A percentile compares a stretch with the other conserved stretches of the same genome.
Conservation (phyloP, 345 rosid genomes). For the Hirschfeldia incana region DNA sequence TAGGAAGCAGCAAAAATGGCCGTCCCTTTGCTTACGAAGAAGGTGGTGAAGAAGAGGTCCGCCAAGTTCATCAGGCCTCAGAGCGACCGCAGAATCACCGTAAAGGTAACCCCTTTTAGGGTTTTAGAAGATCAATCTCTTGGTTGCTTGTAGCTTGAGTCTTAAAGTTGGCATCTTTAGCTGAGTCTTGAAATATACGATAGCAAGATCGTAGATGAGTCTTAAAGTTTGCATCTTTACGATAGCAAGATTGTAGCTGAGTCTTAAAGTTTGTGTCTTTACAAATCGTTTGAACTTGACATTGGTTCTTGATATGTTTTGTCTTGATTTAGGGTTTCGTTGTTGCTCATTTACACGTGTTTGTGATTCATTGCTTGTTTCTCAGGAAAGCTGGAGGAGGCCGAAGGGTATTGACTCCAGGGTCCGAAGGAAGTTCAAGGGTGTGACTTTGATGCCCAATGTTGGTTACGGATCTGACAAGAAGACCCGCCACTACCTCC, state of each 20-base stretch:
- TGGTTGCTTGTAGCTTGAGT: background rate
- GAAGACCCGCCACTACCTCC: constrained; percentile 80
- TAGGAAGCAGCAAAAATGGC: constrained; percentile 55
- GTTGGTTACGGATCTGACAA: constrained; percentile 81
- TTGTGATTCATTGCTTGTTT: background rate
- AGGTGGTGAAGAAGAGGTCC: constrained; percentile 75
- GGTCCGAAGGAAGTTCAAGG: constrained; percentile 82
- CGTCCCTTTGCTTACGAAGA: constrained; percentile 68
- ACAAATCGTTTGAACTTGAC: background rate
- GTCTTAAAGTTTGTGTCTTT: too few species aligned
- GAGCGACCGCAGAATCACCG: constrained; percentile 72
- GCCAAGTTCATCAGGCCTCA: constrained; percentile 82
- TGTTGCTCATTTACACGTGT: background rate
- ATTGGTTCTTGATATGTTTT: background rate
- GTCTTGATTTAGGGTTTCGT: background rate
- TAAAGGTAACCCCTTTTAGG: constrained; percentile 52
- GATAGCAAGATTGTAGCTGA: too few species aligned
- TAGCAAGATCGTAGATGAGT: background rate
- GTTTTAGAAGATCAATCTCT: background rate
- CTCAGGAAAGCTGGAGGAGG: constrained; percentile 74
- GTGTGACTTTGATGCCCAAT: constrained; percentile 78
- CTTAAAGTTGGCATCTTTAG: background rate
- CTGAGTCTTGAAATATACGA: background rate
- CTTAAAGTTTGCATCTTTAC: background rate
- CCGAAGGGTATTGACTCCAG: constrained; percentile 91